Base-by-base conservation (phyloP, 2,329 filamentous ascomycete species). In the Acrocalymma vagum region DNA sequence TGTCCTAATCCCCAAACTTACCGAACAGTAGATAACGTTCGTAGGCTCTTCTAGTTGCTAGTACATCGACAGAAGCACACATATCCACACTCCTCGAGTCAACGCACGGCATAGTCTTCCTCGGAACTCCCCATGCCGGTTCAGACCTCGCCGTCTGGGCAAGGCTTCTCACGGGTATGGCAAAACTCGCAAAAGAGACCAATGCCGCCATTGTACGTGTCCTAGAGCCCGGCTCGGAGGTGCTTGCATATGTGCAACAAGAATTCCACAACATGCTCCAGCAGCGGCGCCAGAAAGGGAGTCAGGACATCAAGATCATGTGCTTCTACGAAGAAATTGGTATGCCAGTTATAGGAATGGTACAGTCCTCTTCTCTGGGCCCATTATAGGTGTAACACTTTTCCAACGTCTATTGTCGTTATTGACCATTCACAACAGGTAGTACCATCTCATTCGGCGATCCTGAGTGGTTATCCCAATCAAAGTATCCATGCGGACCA, bases 401-500 rank as follows among this genome's bases (percentile, higher is more conserved):
- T n/a, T n/a, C n/a, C n/a, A n/a, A n/a, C n/a, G n/a, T n/a, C n/a
- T n/a, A n/a, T n/a, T n/a, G n/a, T n/a, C n/a, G n/a, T n/a, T n/a
- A n/a, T n/a, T n/a, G n/a, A n/a, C n/a, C n/a, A n/a, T n/a, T n/a
- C n/a, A n/a, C n/a, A n/a, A n/a, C n/a, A n/a, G n/a, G n/a, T n/a
- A n/a, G n/a, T n/a, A n/a, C n/a, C n/a, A n/a, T n/a, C n/a, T n/a
- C n/a, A n/a, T n/a, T n/a, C n/a, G n/a, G n/a, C n/a, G n/a, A n/a
- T n/a, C n/a, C n/a, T n/a, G n/a, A n/a, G n/a, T n/a, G n/a, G n/a
- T n/a, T n/a, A n/a, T n/a, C n/a, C n/a, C n/a, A n/a, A n/a, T n/a
- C n/a, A n/a, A n/a, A n/a, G n/a, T n/a, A 69, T 72, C 33, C 60
- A 56, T 29, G 57, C 52, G 22, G 51, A 72, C 38, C 65, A 72